Evolutionary conservation across 352 stramenopile species (phyloP).

Genomic region (Phytophthora pinifolia): DNA sequence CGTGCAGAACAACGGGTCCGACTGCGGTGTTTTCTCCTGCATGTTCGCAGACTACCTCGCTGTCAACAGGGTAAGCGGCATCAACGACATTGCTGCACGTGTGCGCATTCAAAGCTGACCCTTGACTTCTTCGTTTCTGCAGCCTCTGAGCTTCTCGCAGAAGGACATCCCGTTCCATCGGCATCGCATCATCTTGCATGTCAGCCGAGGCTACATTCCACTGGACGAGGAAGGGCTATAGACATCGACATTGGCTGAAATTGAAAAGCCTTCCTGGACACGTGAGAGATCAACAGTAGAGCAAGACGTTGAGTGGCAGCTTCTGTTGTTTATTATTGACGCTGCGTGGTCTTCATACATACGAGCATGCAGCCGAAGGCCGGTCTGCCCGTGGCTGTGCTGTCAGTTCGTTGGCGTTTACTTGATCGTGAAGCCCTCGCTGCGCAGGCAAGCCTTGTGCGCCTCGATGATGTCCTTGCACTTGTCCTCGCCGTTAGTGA

Average conservation of each 20-base stretch:
- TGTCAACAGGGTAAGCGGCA: slow-evolving; percentile 49
- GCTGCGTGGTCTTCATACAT: slow-evolving; percentile 36
- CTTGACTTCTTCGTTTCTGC: neutral
- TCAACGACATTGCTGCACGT: neutral
- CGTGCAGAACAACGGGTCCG: slow-evolving; percentile 79
- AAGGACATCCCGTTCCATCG: slow-evolving; percentile 86
- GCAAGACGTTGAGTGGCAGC: slow-evolving; percentile 4
- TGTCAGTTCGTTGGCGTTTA: slow-evolving; percentile 27
- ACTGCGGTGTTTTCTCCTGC: slow-evolving; percentile 87
- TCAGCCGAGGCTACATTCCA: slow-evolving; percentile 62
- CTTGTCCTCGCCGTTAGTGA: slow-evolving; percentile 89
- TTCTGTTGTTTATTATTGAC: slow-evolving; percentile 24
- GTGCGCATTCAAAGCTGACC: neutral
- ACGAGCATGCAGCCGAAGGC: slow-evolving; percentile 19
- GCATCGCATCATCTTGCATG: slow-evolving; percentile 79
- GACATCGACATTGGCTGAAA: neutral
- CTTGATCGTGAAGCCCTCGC: slow-evolving; percentile 96
- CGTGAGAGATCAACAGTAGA: no score
- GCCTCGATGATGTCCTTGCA: slow-evolving; percentile 97
- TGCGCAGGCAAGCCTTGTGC: slow-evolving; percentile 96
- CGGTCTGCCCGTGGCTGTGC: slow-evolving; percentile 5
- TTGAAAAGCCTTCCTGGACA: neutral
- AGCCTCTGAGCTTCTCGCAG: slow-evolving; percentile 72
- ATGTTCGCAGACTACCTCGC: slow-evolving; percentile 86
- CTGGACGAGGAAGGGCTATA: slow-evolving; percentile 67